These are phyloP conservation scores for Phaeosphaeria sp. DNA, from an alignment of 2,329 filamentous ascomycete species.

Conservation along the genomic window DNA sequence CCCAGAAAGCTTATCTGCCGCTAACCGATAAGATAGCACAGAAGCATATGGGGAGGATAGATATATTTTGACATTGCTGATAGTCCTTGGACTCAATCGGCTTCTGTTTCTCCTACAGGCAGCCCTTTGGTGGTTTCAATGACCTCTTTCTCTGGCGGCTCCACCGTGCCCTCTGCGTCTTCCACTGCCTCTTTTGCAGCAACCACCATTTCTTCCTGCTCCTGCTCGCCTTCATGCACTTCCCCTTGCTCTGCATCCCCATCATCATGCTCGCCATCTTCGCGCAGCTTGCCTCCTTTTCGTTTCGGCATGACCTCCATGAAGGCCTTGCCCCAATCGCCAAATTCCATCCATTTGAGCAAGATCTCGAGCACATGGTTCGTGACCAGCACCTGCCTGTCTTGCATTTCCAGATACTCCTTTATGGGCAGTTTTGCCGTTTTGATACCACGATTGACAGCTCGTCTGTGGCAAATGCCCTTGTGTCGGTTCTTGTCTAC, in stretches of 20 bases:
- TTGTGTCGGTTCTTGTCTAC: constrained; percentile 98
- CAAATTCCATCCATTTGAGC: constrained; percentile 87
- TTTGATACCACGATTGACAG: constrained; percentile 74
- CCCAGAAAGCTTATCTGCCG: constrained; percentile 39
- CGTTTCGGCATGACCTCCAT: constrained; percentile 85
- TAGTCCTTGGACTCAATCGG: neutral
- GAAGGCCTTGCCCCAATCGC: constrained; percentile 92
- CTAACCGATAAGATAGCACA: constrained; percentile 17
- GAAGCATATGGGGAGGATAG: neutral
- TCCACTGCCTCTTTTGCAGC: constrained; percentile 14
- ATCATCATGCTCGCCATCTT: constrained; percentile 20
- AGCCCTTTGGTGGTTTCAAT: constrained; percentile 9
- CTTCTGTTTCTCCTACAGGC: constrained; percentile 6
- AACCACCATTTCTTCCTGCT: constrained; percentile 16
- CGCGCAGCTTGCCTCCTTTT: constrained; percentile 77
- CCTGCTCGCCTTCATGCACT: constrained; percentile 13
- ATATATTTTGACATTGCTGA: neutral
- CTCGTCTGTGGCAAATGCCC: constrained; percentile 86
- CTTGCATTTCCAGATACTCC: constrained; percentile 92
- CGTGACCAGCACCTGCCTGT: constrained; percentile 83
- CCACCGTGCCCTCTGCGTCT: constrained; percentile 1
- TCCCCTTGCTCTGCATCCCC: constrained; percentile 21
- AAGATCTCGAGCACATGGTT: constrained; percentile 99
- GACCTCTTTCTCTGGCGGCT: constrained; percentile 3
- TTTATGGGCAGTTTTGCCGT: constrained; percentile 94